Conservation (phyloP, 2,329 filamentous ascomycete genomes). For the Aspergillus ruber region DNA sequence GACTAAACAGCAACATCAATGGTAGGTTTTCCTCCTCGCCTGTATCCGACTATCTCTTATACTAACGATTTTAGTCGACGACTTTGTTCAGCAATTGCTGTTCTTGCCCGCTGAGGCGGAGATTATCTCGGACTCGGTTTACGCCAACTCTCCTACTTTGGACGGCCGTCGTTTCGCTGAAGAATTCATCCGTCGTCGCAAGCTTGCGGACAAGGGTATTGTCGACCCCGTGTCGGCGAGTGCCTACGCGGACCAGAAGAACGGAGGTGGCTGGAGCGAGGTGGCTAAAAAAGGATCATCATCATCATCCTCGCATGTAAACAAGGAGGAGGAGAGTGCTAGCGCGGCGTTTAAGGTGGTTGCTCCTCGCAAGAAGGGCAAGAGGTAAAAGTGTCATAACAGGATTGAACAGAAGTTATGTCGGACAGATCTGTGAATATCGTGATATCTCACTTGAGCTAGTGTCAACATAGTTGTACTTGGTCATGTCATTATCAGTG, state of each 20-base stretch:
- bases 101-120: constrained; percentile 69
- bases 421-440: neutral
- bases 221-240: constrained; percentile 57
- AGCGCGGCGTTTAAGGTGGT: constrained; percentile 79
- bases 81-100: constrained; percentile 70
- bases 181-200: constrained; percentile 89
- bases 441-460: no score
- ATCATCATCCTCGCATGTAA: constrained; percentile 25
- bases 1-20: constrained; percentile 61
- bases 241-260: constrained; percentile 46
- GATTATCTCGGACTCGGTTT: constrained; percentile 85
- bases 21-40: constrained; percentile 41
- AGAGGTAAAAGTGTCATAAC: constrained; percentile 50
- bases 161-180: constrained; percentile 90
- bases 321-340: constrained; percentile 42
- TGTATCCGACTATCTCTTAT: neutral
- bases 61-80: constrained; percentile 57
- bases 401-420: neutral
- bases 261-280: constrained; percentile 79
- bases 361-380: constrained; percentile 80
- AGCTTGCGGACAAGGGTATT: constrained; percentile 85
- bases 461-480: no score
- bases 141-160: constrained; percentile 78
- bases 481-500: no score
- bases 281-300: constrained; percentile 83